Percentiles rank a stretch among this genome's conserved stretches.
Evolutionary conservation across 2,329 filamentous ascomycete species (phyloP).

Genomic region (Fusarium avenaceum): DNA sequence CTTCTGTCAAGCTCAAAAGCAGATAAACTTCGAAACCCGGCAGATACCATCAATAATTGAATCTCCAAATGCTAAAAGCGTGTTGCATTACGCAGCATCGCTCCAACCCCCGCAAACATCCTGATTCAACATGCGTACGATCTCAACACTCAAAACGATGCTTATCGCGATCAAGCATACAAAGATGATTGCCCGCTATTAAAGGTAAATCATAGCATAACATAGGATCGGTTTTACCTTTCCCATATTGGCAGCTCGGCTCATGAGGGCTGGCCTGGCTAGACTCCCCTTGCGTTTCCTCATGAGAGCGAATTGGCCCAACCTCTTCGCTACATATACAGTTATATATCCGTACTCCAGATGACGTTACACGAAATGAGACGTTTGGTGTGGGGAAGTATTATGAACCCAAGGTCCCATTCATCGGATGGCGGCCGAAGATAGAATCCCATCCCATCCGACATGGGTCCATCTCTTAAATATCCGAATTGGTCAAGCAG

Average conservation of each 20-base stretch:
- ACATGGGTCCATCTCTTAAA: slow-evolving; percentile 21
- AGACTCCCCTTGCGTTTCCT: slow-evolving; percentile 3
- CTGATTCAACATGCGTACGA: slow-evolving; percentile 5
- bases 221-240: slow-evolving; percentile 8
- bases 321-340: slow-evolving; percentile 23
- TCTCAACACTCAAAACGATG: slow-evolving; percentile 4
- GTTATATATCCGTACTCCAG: slow-evolving; percentile 3
- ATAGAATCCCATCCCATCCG: slow-evolving; percentile 10
- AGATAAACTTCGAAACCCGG: slow-evolving; percentile 21
- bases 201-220: slow-evolving; percentile 17
- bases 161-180: slow-evolving; percentile 7
- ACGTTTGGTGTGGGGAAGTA: slow-evolving; percentile 35
- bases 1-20: slow-evolving; percentile 20
- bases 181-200: slow-evolving; percentile 14
- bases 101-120: slow-evolving; percentile 13
- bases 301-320: slow-evolving; percentile 21
- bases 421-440: slow-evolving; percentile 29
- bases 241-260: slow-evolving; percentile 6
- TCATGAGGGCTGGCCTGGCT: slow-evolving; percentile 14
- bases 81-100: slow-evolving; percentile 21
- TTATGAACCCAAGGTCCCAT: slow-evolving; percentile 26
- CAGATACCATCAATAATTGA: slow-evolving; percentile 25
- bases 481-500: slow-evolving; percentile 16
- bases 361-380: slow-evolving; percentile 42
- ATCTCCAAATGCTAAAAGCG: slow-evolving; percentile 18